Evolutionary conservation across 768 basidiomycete species (phyloP), one percentile per base, ranked within the genome.

Genomic region (Tulasnella sp.): DNA sequence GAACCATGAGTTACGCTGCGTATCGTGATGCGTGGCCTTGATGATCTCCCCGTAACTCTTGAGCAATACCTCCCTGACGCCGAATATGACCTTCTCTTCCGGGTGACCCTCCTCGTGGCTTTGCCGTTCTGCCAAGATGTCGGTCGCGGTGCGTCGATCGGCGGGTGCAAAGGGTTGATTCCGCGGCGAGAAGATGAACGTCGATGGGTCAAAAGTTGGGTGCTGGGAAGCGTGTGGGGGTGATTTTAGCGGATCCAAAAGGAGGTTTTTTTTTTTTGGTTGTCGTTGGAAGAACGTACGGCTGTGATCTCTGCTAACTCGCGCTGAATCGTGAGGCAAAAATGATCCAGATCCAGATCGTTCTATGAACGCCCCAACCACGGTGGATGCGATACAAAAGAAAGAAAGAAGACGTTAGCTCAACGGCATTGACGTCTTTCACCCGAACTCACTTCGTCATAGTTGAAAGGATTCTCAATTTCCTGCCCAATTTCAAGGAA

Each of bases 141-240:
- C 78, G 30, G 76, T 69, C 0, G 82, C 85, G 21, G 69, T 77
- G 42, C 81, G 78, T 10, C 74, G 72, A 65, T 86, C 82, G 5
- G 75, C 74, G 3, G 85, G 85, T 4, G 81, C 78, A 72, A 87
- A 83, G 0, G 85, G 85, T 70, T 84, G 80, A 69, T 86, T 87
- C 69, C 76, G 72, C 41, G 73, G 54, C 49, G 70, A 78, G 71
- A 81, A 83, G 64, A 84, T 68, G 68, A 76, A 84, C 1, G 73
- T 64, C 15, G 75, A 67, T 0, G 83, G 80, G 23, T 79, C 73
- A 29, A 79, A 77, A 45, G 73, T 71, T 10, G 80, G 77, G 72
- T 85, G 82, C 80, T 70, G 79, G 56, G 13, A 55, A 23, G 29
- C 27, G 26, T n/a, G n/a, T n/a, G n/a, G n/a, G n/a, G n/a, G n/a